Base-by-base conservation (phyloP, 345 rosid genomes). In the Hibiscus tridactylites region DNA sequence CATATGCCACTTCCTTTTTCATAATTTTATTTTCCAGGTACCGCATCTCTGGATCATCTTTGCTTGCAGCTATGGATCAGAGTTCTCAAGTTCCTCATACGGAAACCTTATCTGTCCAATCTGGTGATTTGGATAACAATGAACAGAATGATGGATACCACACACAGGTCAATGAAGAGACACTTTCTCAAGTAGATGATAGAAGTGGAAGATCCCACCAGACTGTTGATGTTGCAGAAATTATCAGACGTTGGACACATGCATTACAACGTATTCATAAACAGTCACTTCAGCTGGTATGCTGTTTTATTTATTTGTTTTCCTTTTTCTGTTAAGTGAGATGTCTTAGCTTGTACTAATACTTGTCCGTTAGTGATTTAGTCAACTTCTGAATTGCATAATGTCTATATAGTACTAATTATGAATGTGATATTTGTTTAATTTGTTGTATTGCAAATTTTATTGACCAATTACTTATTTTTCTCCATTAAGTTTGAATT, bases 221-320 rank as follows among this genome's bases (percentile, higher is more conserved):
- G 57, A 86, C 98, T 28, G 96, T 92, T 78, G 99, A 92, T 82
- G 91, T 96, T 16, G 97, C 98, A 9, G 99, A 96, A 83, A 85
- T 96, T 79, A 92, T 96, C 71, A 86, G 99, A 80, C 94, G 99
- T 64, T 96, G 99, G 98, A 96, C 98, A 0, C 98, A 96, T 81
- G 99, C 99, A 26, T 84, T 96, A 78, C 99, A 92, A 77, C 96
- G 98, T 75, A 89, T 95, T 83, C 97, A 95, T 76, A 95, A 92
- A 80, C 99, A 92, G 75, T 92, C 99, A 39, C 94, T 92, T 78
- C 99, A 83, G 72, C 78, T 95, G 94, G 99, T 95, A 89, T 81
- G 84, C 61, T 49, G 37, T 69, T 73, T 70, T 66, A 2, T 81
- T 66, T 71, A 42, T 42, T 9, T 42, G 46, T 42, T 42, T 42